Evolutionary conservation across 768 basidiomycete genomes (phyloP), one percentile per base, ranked within the genome.

Genomic region (Candolleomyces efflorescens): DNA sequence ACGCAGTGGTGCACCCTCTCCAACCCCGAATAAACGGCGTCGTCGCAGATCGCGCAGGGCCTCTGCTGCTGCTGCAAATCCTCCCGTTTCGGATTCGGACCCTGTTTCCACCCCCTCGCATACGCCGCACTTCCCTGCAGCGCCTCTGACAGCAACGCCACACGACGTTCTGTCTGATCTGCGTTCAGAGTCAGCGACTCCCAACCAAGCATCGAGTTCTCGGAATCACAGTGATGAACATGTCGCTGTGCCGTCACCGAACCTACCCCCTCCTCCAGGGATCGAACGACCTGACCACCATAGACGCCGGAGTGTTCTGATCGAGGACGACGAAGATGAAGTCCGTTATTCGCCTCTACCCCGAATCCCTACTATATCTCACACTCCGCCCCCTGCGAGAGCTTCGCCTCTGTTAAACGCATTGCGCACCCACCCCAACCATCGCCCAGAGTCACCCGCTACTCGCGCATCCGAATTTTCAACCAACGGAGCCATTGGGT

Each of bases 251-350:
- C 62, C 62, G 1, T 54, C 56, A 54, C 51, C 57, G 59, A 27
- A 58, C 26, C n/a, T n/a, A n/a, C n/a, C n/a, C n/a, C 55, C 36
- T 60, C 49, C 41, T 46, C 60, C 57, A 22, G 65, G 64, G 36
- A 65, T 67, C 38, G 78, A 75, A 55, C 77, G 74, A 24, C 72
- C 68, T 38, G 77, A 78, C 59, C 68, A 72, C 60, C 58, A 72
- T 55, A 70, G 83, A 62, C 73, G 85, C 62, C 71, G 88, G 63
- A 86, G 87, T 66, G 79, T 87, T 23, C 73, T 89, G 1, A 78
- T 90, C 41, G 88, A 87, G 66, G 84, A 87, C 55, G 85, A 87
- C 44, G 87, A 90, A 39, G 86, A 87, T 55, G 72, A 76, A 12
- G 78, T 81, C 7, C 45, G 27, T 18, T 56, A 62, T 24, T 58